A percentile compares a stretch with the other conserved stretches of the same genome.
These are phyloP conservation scores for Carex scoparia DNA, from an alignment of 176 grass and related monocot genomes.

Conservation along the genomic window DNA sequence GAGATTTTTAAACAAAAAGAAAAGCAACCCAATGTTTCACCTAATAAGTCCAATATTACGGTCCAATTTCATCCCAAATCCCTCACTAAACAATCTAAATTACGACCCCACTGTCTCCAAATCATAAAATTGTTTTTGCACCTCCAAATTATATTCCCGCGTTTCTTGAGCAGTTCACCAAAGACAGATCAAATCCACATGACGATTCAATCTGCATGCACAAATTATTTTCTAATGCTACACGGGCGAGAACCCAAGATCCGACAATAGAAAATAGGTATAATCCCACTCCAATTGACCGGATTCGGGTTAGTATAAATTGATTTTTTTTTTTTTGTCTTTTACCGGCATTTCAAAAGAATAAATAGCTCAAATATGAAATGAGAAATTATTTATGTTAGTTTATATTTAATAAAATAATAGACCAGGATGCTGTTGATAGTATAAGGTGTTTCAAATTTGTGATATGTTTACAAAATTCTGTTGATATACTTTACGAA, in stretches of 20 bases:
- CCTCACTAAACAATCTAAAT: conserved; percentile 5
- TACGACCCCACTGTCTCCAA: neutral
- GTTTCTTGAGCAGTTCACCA: conserved; percentile 32
- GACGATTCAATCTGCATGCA: neutral
- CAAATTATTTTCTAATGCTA: neutral
- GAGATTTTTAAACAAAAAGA: neutral
- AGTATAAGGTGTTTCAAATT: no score
- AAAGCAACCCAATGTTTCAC: neutral
- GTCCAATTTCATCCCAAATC: conserved; percentile 25
- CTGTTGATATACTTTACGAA: no score
- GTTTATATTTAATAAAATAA: neutral
- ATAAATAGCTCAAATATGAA: neutral
- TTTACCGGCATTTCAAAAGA: neutral
- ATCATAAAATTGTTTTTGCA: neutral
- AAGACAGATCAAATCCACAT: conserved; percentile 24
- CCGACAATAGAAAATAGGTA: neutral
- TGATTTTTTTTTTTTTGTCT: no score
- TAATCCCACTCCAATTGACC: neutral
- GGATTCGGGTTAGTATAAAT: neutral
- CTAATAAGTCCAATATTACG: conserved; percentile 16
- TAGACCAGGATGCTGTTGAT: no score
- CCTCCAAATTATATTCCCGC: conserved; percentile 18
- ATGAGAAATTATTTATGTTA: neutral
- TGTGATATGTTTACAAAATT: no score
- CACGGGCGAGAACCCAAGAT: neutral